phyloP scores from a whole-genome alignment of 164 flowering plant species.

The Vitis rupestris region DNA sequence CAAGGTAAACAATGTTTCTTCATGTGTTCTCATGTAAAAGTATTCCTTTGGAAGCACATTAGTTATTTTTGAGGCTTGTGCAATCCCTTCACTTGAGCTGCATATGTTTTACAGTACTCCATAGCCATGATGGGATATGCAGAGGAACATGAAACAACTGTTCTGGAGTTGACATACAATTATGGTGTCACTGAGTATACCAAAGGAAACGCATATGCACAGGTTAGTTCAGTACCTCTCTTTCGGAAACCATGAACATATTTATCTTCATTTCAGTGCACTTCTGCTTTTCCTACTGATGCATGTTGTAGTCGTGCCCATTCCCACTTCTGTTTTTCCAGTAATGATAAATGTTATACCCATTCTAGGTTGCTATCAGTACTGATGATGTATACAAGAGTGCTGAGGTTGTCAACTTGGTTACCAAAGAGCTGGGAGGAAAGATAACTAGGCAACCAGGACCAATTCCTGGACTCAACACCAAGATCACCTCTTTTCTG shows the following conservation, averaged over 20 bases:
- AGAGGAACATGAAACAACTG: constrained; percentile 77
- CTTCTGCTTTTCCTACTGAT: neutral
- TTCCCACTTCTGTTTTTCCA: too few species aligned
- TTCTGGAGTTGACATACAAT: constrained; percentile 87
- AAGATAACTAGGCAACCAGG: constrained; percentile 93
- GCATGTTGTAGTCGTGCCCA: neutral
- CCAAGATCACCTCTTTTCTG: constrained; percentile 82
- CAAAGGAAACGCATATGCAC: constrained; percentile 98
- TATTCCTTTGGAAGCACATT: neutral
- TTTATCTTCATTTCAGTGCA: neutral
- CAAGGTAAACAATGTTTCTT: constrained; percentile 48
- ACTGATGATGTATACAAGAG: constrained; percentile 94
- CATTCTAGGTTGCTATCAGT: constrained; percentile 73
- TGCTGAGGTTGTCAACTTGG: constrained; percentile 73
- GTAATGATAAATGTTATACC: neutral
- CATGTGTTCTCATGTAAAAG: neutral
- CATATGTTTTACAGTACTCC: constrained; percentile 52
- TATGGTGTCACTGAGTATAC: constrained; percentile 96
- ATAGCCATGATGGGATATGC: constrained; percentile 93
- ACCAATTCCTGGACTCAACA: constrained; percentile 87
- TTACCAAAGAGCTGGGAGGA: constrained; percentile 92
- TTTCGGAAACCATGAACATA: neutral
- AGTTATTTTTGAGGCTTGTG: too few species aligned
- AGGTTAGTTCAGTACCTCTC: constrained; percentile 39
- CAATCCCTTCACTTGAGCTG: neutral